phyloP scores from a whole-genome alignment of 106 monocot species.

The Dendrobium catenatum region DNA sequence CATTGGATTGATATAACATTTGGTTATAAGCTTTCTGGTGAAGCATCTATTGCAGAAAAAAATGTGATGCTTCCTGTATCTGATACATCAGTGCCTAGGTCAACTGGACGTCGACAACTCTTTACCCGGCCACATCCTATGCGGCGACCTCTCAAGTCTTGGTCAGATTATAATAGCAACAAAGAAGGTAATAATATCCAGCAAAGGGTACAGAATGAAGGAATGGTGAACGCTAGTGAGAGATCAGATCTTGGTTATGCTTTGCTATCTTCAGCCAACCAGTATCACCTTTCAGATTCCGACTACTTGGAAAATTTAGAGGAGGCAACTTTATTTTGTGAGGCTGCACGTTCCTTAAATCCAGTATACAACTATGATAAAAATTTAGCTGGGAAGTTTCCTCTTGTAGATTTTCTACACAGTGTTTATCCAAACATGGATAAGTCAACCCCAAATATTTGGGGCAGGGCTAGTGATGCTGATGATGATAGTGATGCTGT shows the following conservation, averaged over 20 bases:
- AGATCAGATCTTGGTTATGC: conserved; percentile 9
- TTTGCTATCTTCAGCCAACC: conserved; percentile 4
- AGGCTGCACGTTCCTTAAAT: conserved; percentile 39
- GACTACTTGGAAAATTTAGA: conserved; percentile 64
- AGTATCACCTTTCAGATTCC: conserved; percentile 24
- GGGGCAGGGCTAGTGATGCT: background rate
- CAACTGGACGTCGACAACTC: conserved; percentile 69
- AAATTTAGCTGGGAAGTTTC: background rate
- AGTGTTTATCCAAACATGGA: conserved; percentile 6
- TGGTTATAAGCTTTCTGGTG: conserved; percentile 89
- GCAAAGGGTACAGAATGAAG: conserved; percentile 14
- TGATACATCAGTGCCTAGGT: conserved; percentile 63
- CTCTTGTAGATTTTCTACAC: conserved; percentile 3
- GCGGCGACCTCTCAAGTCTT: conserved; percentile 26
- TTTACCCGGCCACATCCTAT: conserved; percentile 81
- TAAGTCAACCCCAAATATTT: background rate
- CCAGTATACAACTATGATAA: conserved; percentile 46
- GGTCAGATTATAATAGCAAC: conserved; percentile 3
- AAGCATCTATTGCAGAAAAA: conserved; percentile 71
- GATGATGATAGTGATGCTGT: background rate
- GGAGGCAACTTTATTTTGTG: conserved; percentile 59
- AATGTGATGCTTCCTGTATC: conserved; percentile 83
- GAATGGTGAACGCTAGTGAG: background rate
- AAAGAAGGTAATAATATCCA: conserved; percentile 11
- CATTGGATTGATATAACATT: conserved; percentile 99